Conservation (phyloP, 2,329 filamentous ascomycete species). For the Trichocomaceae sp. region DNA sequence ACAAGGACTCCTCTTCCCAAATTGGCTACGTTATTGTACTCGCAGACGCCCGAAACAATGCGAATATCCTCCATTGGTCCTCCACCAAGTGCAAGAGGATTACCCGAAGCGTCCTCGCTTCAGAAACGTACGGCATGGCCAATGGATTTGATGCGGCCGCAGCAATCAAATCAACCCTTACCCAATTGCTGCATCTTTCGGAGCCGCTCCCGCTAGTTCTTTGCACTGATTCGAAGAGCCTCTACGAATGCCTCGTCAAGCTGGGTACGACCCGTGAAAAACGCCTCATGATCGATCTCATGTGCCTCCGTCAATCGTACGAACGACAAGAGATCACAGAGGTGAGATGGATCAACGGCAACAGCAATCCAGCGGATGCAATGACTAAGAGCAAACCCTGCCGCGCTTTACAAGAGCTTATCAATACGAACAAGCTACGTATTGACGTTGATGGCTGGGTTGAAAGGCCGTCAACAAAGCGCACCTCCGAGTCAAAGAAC, state of each 20-base stretch:
- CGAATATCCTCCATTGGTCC: background rate
- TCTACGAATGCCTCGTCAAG: background rate
- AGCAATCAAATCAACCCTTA: background rate
- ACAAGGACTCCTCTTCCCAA: background rate
- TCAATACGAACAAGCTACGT: background rate
- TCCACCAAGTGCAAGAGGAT: constrained; percentile 1
- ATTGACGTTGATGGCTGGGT: background rate
- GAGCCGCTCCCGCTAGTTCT: background rate
- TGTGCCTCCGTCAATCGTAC: background rate
- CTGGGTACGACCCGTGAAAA: background rate
- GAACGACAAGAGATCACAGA: background rate
- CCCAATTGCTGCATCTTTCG: background rate
- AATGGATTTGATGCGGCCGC: background rate
- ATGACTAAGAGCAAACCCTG: constrained; percentile 1
- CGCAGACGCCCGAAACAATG: background rate
- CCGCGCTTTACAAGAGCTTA: background rate
- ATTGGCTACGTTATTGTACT: constrained; percentile 1
- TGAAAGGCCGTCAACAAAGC: too few relatives aligned
- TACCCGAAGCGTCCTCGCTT: background rate
- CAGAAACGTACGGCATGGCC: background rate
- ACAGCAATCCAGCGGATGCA: background rate
- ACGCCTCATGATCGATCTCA: background rate
- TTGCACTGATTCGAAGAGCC: background rate
- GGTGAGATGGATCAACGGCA: background rate
- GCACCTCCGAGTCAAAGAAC: too few relatives aligned